Evolutionary conservation across 768 basidiomycete genomes (phyloP).

Genomic region (Naganishia friedmannii): DNA sequence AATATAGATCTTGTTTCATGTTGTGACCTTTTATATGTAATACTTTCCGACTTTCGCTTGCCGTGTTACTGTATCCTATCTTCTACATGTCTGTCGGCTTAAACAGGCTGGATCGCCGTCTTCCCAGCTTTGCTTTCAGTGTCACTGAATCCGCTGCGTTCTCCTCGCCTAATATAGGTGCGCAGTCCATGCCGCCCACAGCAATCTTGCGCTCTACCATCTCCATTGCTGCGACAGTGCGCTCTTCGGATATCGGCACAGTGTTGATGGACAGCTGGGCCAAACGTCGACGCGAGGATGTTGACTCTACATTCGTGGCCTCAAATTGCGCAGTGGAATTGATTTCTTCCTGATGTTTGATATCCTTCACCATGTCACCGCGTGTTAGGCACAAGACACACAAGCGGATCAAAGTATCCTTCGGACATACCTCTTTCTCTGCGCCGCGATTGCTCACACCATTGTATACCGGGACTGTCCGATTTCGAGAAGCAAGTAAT

Average conservation of each 20-base stretch:
- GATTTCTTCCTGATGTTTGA: background rate
- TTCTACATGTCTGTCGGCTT: background rate
- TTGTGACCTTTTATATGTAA: background rate
- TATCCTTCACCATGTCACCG: background rate
- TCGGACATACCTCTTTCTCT: background rate
- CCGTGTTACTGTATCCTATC: background rate
- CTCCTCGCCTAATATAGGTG: background rate
- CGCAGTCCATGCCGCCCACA: background rate
- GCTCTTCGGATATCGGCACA: background rate
- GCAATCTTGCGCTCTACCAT: background rate
- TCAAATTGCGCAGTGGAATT: background rate
- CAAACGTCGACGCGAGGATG: constrained; percentile 11
- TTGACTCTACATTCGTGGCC: background rate
- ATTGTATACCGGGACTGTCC: background rate
- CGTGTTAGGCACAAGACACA: background rate
- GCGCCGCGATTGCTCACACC: background rate
- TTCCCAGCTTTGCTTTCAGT: constrained; percentile 16
- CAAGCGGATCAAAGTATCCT: background rate
- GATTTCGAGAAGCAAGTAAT: background rate
- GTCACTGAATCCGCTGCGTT: background rate
- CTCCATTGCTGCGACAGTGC: background rate
- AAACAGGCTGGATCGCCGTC: constrained; percentile 17
- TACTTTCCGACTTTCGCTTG: background rate
- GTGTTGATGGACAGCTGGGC: constrained; percentile 17
- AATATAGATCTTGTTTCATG: background rate